These are phyloP conservation scores for Irpex sp. DNA, from an alignment of 1,284 basidiomycete genomes.

Conservation along the genomic window DNA sequence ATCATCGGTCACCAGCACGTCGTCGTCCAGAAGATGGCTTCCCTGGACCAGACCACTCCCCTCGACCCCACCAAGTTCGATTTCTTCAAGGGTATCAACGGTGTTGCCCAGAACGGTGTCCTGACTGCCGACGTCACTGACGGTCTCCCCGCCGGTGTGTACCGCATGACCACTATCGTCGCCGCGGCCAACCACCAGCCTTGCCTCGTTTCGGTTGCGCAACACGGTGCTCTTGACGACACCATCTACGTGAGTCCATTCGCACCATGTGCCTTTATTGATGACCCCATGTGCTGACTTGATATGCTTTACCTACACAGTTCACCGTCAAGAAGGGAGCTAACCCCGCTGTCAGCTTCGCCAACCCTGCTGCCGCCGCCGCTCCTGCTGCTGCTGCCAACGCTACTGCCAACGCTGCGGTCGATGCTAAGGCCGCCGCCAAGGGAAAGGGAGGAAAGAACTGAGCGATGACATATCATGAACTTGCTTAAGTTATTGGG, in stretches of 20 bases:
- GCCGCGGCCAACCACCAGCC: slow-evolving; percentile 65
- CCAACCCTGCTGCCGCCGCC: not conserved
- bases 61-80: slow-evolving; percentile 53
- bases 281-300: not conserved
- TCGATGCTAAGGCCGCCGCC: not conserved
- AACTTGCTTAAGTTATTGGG: not conserved
- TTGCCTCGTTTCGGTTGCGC: slow-evolving; percentile 45
- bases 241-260: slow-evolving; percentile 40
- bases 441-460: not conserved
- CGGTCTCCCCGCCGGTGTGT: slow-evolving; percentile 58
- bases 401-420: not conserved
- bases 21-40: slow-evolving; percentile 50
- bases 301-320: slow-evolving; percentile 3
- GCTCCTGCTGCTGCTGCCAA: not conserved
- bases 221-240: slow-evolving; percentile 50
- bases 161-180: slow-evolving; percentile 58
- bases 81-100: slow-evolving; percentile 70
- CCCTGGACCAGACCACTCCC: slow-evolving; percentile 45
- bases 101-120: slow-evolving; percentile 42
- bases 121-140: slow-evolving; percentile 48
- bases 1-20: slow-evolving; percentile 65
- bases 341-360: not conserved
- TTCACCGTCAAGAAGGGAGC: slow-evolving; percentile 14
- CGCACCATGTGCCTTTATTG: not conserved
- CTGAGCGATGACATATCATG: not conserved